Base-by-base conservation (phyloP, 176 grass and related monocot species). In the Alopecurus myosuroides region DNA sequence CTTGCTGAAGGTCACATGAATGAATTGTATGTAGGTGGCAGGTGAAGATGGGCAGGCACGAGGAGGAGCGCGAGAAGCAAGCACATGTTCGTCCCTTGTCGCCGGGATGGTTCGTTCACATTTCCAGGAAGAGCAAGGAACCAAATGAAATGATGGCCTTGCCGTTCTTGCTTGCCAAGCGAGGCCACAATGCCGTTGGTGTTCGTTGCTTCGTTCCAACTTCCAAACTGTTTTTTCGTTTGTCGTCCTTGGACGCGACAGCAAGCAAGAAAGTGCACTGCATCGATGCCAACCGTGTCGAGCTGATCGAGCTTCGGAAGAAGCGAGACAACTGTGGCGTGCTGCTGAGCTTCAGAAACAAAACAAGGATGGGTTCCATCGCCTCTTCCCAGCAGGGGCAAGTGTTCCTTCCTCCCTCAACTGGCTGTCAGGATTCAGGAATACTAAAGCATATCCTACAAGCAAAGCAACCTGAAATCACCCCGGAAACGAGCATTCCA, bases 131-230 rank as follows among this genome's bases (percentile, higher is more conserved):
- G 40, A 9, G 39, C 40, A 67, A 81, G 18, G 19, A 51, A 23
- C 19, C 44, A 2, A 14, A 18, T 5, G 45, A 9, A 81, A 81
- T 25, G 58, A 58, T 18, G 25, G n/a, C 33, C 13, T 45, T n/a
- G 67, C 13, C 31, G n/a, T n/a, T 23, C 39, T 76, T 84, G 72
- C 57, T 68, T 77, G 60, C 83, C 11, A 73, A 71, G 51, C 49
- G 28, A 80, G 6, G n/a, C n/a, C n/a, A n/a, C n/a, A n/a, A n/a
- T n/a, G 31, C 74, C 74, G 74, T 80, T 9, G 18, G 26, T n/a
- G 28, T 80, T 65, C 58, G 58, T 80, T 80, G 29, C 77, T 80
- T 80, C 11, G 40, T 3, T 5, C 23, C 53, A 78, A 26, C 76
- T 37, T 25, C 3, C n/a, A 2, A 40, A 36, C 13, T 4, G 26